Conservation (phyloP, 306 rosid genomes). For the Vigna nakashimae region DNA sequence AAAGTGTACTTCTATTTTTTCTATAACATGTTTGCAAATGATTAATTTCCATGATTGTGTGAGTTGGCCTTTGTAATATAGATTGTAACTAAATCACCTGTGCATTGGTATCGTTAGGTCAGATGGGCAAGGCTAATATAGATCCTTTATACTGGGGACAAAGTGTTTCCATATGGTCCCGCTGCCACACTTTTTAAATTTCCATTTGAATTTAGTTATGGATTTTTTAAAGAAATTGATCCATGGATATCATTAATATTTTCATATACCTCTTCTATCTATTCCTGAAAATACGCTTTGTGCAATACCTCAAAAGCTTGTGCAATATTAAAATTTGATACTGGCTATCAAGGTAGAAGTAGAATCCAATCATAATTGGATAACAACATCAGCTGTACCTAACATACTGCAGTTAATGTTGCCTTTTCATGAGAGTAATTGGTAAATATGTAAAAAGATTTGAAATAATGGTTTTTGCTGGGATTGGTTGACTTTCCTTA, state of each 20-base stretch:
- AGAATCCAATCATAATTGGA: background rate
- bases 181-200: background rate
- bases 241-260: background rate
- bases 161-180: background rate
- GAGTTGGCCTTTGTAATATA: background rate
- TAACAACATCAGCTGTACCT: background rate
- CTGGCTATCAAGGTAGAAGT: background rate
- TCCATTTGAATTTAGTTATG: background rate
- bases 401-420: background rate
- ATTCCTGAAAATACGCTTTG: constrained; percentile 1
- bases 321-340: background rate
- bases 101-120: constrained; percentile 12
- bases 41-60: constrained; percentile 29
- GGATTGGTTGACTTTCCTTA: constrained; percentile 12
- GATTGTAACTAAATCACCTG: background rate
- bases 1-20: background rate
- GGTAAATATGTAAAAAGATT: constrained; percentile 11
- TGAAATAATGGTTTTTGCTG: constrained; percentile 7
- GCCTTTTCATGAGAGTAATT: background rate
- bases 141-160: constrained; percentile 5
- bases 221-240: background rate
- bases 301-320: background rate
- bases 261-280: background rate
- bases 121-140: background rate
- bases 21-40: background rate